Evolutionary conservation across 2,329 filamentous ascomycete species (phyloP), one percentile per base, ranked within the genome.

Genomic region (Exophiala bonariae): DNA sequence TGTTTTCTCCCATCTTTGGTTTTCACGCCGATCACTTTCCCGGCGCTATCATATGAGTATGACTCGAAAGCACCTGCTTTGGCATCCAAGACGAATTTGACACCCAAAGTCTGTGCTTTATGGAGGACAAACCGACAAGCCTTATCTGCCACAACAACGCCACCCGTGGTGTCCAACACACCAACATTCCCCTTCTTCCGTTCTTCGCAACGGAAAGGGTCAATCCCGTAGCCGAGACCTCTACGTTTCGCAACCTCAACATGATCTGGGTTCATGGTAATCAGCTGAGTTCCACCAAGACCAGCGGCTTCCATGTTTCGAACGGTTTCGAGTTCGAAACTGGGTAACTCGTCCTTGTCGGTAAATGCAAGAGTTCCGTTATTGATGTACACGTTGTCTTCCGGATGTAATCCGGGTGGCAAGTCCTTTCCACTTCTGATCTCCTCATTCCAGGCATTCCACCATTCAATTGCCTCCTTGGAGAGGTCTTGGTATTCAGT

Each of bases 401-500:
- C 33, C 1, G 52, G 54, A n/a, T 52, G 67, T 55, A 75, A 59
- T 1, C 71, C 70, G 0, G 63, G 63, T 0, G 71, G 70, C 1
- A 68, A 50, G 14, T 43, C 33, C 3, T 55, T 61, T 18, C 57
- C 60, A 1, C 44, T 54, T 5, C 55, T 59, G 1, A 75, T 49
- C 41, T 73, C 66, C 4, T 54, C 54, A 47, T 78, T 78, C 75
- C 75, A 79, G 2, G 54, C 49, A 3, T 68, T 63, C 74, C 73
- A 78, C 2, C 59, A 57, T 3, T 55, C 43, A 8, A 73, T 63
- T 0, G 74, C 70, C 34, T 77, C 70, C n/a, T 66, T 52, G 0
- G 72, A 66, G 7, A 79, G 65, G 3, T 67, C 61, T 51, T 77
- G 73, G 50, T 78, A 78, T 47, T 70, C 69, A 1, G 63, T 66